Base-by-base conservation (phyloP, 2,329 filamentous ascomycete species). In the Gaeumannomyces sp. region DNA sequence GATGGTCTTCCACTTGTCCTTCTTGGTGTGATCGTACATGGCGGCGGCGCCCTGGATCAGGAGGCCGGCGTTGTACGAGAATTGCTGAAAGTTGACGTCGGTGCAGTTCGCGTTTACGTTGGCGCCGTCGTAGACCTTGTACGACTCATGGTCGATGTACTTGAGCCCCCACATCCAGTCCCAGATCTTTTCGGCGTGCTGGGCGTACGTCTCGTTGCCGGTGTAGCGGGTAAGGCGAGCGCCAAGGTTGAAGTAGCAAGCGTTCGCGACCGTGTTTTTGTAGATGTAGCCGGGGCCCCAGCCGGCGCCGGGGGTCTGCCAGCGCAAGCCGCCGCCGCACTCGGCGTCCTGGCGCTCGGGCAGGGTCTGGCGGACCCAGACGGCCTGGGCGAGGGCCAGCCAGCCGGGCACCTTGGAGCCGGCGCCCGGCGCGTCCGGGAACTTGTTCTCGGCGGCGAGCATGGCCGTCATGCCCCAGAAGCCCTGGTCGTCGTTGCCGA, bases 281-380 rank as follows among this genome's bases (percentile, higher is more conserved):
- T 93, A 93, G 72, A 88, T 83, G 76, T 91, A 95, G 16, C 91
- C 91, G 27, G 80, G 81, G 19, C 16, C 16, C 45, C 45, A 50
- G 72, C 93, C 92, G 68, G 88, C 87, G 1, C 84, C 79, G 67
- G 87, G 91, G 64, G 94, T 88, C 78, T 95, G 91, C 89, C 90
- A 93, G 70, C 89, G 82, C 69, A 93, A 72, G 14, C 90, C 91
- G 69, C 90, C 90, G 53, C 81, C 80, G 72, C 91, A 94, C 0
- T 80, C 73, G 7, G 81, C 83, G 71, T 92, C 88, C 78, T 90
- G 90, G 58, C 88, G 77, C 59, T 76, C 69, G 1, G 79, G 76
- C 27, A 72, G 73, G 0, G 84, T 86, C 66, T 84, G 80, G 0
- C 85, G 85, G 69, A 90, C 87, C 72, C 84, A 93, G 3, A 91